Evolutionary conservation across 2,329 filamentous ascomycete genomes (phyloP).

Genomic region (Scedosporium dehoogii): DNA sequence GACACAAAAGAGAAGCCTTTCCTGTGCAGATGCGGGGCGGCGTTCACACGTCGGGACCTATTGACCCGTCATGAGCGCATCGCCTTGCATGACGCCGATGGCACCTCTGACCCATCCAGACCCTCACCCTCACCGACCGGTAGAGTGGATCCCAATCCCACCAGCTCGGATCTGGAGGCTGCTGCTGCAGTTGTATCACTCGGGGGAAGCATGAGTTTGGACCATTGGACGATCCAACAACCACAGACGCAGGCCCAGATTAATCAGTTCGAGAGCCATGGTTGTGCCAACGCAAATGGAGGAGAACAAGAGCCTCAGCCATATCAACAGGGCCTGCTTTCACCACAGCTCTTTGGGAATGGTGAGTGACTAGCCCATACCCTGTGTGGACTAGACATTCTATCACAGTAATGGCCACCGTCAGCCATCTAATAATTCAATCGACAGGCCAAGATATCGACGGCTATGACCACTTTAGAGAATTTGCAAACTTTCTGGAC

Average conservation of each 20-base stretch:
- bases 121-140: constrained; percentile 19
- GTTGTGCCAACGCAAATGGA: constrained; percentile 4
- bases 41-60: constrained; percentile 33
- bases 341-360: constrained; percentile 14
- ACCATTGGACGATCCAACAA: constrained; percentile 14
- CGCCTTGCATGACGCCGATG: constrained; percentile 18
- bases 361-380: constrained; percentile 7
- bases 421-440: neutral
- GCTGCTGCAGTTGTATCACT: constrained; percentile 20
- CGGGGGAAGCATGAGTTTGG: constrained; percentile 19
- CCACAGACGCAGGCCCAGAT: neutral
- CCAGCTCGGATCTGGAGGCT: constrained; percentile 14
- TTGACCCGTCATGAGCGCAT: constrained; percentile 34
- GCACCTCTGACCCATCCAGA: constrained; percentile 17
- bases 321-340: constrained; percentile 18
- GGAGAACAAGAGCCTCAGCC: constrained; percentile 8
- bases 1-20: constrained; percentile 39
- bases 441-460: constrained; percentile 4
- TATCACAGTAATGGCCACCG: too few relatives aligned
- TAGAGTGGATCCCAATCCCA: neutral
- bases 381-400: too few relatives aligned
- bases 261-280: neutral
- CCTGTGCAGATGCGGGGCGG: constrained; percentile 31
- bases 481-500: constrained; percentile 27
- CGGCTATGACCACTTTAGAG: constrained; percentile 23